A percentile compares a stretch with the other conserved stretches of the same genome.
Evolutionary conservation across 805 yeast genomes (phyloP).

Genomic region (Ogataea methylovora): DNA sequence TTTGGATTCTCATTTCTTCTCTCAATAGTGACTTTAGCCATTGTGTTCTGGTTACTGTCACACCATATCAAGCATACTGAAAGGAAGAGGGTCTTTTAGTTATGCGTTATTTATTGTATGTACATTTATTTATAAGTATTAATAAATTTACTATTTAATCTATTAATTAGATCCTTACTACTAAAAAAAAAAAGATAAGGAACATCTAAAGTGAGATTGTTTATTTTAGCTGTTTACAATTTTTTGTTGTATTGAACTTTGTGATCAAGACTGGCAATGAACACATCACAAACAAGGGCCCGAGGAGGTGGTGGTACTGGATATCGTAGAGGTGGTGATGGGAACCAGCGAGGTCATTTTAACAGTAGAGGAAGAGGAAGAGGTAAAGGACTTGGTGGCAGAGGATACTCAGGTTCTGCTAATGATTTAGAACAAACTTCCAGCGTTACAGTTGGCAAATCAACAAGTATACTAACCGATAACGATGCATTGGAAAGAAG

Average conservation of each 20-base stretch:
- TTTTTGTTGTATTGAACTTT: too few species aligned
- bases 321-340: background rate
- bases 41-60: background rate
- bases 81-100: background rate
- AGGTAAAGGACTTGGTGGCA: background rate
- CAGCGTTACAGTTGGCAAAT: too few species aligned
- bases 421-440: too few species aligned
- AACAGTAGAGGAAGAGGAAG: background rate
- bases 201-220: too few species aligned
- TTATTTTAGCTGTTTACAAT: too few species aligned
- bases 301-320: too few species aligned
- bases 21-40: background rate
- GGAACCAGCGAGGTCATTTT: too few species aligned
- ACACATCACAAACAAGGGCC: too few species aligned
- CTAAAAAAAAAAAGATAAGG: too few species aligned
- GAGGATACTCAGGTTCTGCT: background rate
- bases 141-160: background rate
- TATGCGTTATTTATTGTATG: background rate
- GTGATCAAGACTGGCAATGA: too few species aligned
- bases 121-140: background rate
- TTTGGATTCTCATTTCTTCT: conserved; percentile 26
- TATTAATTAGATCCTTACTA: too few species aligned
- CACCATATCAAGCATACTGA: background rate
- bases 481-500: conserved; percentile 18
- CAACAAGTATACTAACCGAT: too few species aligned